phyloP scores from a whole-genome alignment of 2,329 filamentous ascomycete genomes.

The Penicillium sp. region DNA sequence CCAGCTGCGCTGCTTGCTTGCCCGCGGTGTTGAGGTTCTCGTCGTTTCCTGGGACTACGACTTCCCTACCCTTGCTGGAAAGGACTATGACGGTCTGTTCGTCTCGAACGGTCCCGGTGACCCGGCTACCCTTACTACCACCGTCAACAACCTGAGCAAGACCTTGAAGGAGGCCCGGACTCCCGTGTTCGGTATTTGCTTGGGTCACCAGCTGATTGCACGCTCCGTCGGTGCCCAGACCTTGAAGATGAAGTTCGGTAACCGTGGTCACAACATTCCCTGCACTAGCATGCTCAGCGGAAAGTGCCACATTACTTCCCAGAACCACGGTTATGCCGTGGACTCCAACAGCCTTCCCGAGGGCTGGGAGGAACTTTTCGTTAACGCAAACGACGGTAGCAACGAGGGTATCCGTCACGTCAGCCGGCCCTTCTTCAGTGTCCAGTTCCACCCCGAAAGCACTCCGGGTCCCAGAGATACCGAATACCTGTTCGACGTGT shows the following conservation, averaged over 20 bases:
- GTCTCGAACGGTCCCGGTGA: conserved; percentile 97
- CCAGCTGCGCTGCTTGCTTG: conserved; percentile 85
- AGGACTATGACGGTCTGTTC: conserved; percentile 91
- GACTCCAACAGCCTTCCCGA: conserved; percentile 65
- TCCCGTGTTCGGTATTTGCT: conserved; percentile 90
- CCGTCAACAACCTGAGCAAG: conserved; percentile 67
- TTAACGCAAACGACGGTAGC: conserved; percentile 95
- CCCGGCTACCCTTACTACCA: conserved; percentile 69
- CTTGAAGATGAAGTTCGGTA: conserved; percentile 97
- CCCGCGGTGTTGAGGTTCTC: conserved; percentile 82
- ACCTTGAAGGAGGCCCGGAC: conserved; percentile 70
- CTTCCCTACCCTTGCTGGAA: conserved; percentile 64
- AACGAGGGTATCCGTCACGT: conserved; percentile 94
- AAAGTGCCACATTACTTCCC: conserved; percentile 96
- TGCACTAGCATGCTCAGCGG: conserved; percentile 93
- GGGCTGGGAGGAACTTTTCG: conserved; percentile 87
- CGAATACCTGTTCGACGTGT: conserved; percentile 93
- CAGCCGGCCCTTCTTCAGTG: conserved; percentile 85
- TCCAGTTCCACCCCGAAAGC: conserved; percentile 98
- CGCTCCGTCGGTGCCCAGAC: conserved; percentile 78
- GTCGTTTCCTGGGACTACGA: conserved; percentile 96
- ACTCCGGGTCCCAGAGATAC: conserved; percentile 91
- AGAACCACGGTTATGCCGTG: conserved; percentile 95
- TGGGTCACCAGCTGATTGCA: conserved; percentile 87
- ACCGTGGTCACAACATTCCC: conserved; percentile 95